phyloP scores from a whole-genome alignment of 129 eudicot genomes.

The Dittrichia graveolens region DNA sequence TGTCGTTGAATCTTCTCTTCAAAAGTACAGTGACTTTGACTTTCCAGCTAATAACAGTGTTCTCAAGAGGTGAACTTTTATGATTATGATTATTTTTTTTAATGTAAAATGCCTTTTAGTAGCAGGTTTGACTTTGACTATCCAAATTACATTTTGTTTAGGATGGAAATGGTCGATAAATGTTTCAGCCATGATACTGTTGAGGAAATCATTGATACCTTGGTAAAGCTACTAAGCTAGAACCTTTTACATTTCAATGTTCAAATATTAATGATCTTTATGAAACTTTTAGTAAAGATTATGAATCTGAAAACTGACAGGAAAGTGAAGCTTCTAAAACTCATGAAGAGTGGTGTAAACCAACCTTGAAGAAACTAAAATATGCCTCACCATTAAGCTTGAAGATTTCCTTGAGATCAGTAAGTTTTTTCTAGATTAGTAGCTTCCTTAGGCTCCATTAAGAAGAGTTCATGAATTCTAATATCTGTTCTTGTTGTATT shows the following conservation, averaged over 20 bases:
- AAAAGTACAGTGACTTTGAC: constrained; percentile 50
- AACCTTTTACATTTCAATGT: background rate
- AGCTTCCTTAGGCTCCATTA: background rate
- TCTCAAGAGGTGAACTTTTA: constrained; percentile 49
- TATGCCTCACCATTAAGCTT: constrained; percentile 83
- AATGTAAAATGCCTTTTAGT: background rate
- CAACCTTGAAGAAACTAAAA: constrained; percentile 61
- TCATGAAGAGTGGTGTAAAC: constrained; percentile 56
- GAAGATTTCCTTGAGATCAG: constrained; percentile 82
- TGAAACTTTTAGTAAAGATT: background rate
- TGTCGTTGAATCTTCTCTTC: constrained; percentile 60
- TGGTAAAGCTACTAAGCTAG: constrained; percentile 58
- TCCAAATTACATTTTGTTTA: constrained; percentile 24
- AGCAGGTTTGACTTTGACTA: background rate
- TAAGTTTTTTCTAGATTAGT: constrained; percentile 33
- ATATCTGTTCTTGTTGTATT: background rate
- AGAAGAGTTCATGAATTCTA: background rate
- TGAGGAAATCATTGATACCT: constrained; percentile 70
- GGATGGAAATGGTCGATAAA: constrained; percentile 60
- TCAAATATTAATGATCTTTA: background rate
- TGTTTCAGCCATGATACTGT: constrained; percentile 73
- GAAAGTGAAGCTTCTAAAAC: constrained; percentile 65
- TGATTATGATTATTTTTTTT: background rate
- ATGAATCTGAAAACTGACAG: constrained; percentile 30
- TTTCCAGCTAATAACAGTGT: constrained; percentile 63